Conservation (phyloP, 73 alveolate genomes). For the Paramecium sonneborni region DNA sequence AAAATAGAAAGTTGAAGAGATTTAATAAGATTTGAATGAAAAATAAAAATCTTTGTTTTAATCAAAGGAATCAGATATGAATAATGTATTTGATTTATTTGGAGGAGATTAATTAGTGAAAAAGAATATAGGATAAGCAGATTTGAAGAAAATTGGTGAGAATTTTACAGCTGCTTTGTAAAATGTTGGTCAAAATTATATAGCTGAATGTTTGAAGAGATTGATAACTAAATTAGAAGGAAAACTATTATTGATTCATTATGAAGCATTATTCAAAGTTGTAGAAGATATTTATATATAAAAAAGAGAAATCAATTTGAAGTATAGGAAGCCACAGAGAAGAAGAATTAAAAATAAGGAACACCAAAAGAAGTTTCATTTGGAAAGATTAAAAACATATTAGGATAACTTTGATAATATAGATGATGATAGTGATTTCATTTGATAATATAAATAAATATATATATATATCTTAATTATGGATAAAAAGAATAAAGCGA, state of each 20-base stretch:
- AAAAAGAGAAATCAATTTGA: slow-evolving; percentile 7
- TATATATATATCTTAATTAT: slow-evolving; percentile 22
- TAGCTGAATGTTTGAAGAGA: neutral
- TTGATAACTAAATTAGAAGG: slow-evolving; percentile 1
- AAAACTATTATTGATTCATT: neutral
- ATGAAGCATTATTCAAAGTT: neutral
- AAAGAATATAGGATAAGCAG: neutral
- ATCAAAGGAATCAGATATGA: slow-evolving; percentile 50
- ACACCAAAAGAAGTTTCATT: slow-evolving; percentile 48
- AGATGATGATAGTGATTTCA: slow-evolving; percentile 53
- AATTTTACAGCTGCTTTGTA: slow-evolving; percentile 33
- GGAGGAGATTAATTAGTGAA: slow-evolving; percentile 38
- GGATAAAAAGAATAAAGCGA: neutral
- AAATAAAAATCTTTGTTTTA: neutral
- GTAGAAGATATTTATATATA: neutral
- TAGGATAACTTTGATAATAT: slow-evolving; percentile 9
- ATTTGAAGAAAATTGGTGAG: slow-evolving; percentile 55
- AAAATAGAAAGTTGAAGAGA: neutral
- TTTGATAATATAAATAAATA: too few relatives aligned
- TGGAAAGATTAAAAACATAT: slow-evolving; percentile 20
- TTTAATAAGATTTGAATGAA: neutral
- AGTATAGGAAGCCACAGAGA: slow-evolving; percentile 10
- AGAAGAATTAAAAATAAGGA: neutral
- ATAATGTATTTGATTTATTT: slow-evolving; percentile 42
- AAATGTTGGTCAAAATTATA: slow-evolving; percentile 42